A percentile compares a stretch with the other conserved stretches of the same genome.
Evolutionary conservation across 495 filamentous ascomycete species (phyloP).

Genomic region (Tuber indicum): DNA sequence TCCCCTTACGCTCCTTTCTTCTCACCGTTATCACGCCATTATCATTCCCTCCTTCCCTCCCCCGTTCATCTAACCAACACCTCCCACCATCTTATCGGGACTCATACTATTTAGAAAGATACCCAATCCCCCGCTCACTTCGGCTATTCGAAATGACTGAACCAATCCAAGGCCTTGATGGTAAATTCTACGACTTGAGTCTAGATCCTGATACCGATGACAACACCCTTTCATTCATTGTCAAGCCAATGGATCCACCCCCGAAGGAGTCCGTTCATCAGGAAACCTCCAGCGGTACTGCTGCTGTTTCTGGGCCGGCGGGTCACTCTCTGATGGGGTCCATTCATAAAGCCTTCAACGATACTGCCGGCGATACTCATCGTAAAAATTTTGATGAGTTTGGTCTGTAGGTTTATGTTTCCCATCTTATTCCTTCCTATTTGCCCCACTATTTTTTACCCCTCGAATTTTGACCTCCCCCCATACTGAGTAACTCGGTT

Average conservation of each 20-base stretch:
- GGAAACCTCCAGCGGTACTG: not conserved
- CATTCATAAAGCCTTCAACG: not conserved
- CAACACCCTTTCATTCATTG: not conserved
- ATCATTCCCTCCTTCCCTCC: not conserved
- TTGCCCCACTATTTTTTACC: not conserved
- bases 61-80: not conserved
- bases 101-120: not conserved
- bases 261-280: not conserved
- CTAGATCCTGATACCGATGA: not conserved
- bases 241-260: not conserved
- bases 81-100: not conserved
- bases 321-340: not conserved
- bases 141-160: not conserved
- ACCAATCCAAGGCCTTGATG: not conserved
- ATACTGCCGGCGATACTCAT: not conserved
- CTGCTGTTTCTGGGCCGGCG: not conserved
- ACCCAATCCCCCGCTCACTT: not conserved
- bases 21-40: not conserved
- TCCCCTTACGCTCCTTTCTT: not conserved
- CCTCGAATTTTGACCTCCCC: not conserved
- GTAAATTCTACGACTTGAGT: not conserved
- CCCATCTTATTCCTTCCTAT: not conserved
- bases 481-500: not conserved
- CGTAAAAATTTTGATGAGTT: conserved; percentile 73
- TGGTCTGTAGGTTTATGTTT: conserved; percentile 57